Evolutionary conservation across 1,284 basidiomycete species (phyloP), one percentile per base, ranked within the genome.

Genomic region (Trichosporon sp.): DNA sequence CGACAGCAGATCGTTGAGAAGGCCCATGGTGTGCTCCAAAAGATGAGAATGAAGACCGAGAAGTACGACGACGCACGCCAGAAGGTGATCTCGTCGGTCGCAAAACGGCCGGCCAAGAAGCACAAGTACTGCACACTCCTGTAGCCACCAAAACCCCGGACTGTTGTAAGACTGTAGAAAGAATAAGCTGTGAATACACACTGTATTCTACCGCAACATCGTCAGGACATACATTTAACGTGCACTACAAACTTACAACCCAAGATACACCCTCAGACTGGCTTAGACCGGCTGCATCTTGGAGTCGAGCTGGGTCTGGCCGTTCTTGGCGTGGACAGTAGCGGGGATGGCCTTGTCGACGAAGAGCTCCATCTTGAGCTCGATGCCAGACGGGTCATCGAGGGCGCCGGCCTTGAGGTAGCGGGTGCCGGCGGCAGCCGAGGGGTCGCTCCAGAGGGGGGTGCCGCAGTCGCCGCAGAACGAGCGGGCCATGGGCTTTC

Each of bases 381-480:
- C 29, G 21, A 60, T 29, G 56, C 18, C n/a, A 15, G 18, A 12
- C 29, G 56, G 18, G 56, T 60, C 56, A 6, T 60, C 56, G 6
- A 60, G 56, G 29, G 29, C 9, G 18, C 56, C 56, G 31, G 67
- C 69, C 60, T 72, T 72, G 64, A 72, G 34, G 64, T 65, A 67
- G 4, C 65, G 63, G 15, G 29, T 51, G 60, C 60, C 68, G 0
- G 65, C 66, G 5, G n/a, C 7, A 0, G 56, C 51, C 11, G 23
- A 31, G 23, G 70, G 70, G 47, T 72, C 70, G 29, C 68, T 67
- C 65, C 65, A 72, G 13, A 72, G 67, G 2, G 68, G 34, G 9
- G 31, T 56, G 25, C 70, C 70, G 64, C 70, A 72, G 25, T 67
- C 66, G 35, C 68, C 68, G 66, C 70, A 72, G 64, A 72, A 72